Evolutionary conservation across 768 basidiomycete species (phyloP).

Genomic region (Amanita phalloides): DNA sequence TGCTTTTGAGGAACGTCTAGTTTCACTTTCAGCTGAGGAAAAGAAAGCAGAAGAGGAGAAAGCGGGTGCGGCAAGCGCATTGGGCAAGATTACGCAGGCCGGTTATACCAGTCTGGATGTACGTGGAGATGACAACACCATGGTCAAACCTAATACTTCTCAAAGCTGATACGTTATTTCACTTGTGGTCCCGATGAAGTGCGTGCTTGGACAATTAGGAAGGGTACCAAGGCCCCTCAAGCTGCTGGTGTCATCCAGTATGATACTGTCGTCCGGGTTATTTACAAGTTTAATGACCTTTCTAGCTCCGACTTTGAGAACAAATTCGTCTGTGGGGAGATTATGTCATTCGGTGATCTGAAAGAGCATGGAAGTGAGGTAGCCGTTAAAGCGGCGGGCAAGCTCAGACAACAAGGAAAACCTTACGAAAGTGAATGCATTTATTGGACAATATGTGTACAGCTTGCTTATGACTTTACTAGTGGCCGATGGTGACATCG

Average conservation of each 20-base stretch:
- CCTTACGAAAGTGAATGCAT: constrained; percentile 78
- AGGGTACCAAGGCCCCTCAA: constrained; percentile 90
- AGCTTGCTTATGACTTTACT: neutral
- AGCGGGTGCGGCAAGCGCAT: constrained; percentile 60
- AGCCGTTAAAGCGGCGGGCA: constrained; percentile 91
- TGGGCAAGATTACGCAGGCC: constrained; percentile 92
- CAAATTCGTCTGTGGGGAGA: constrained; percentile 96
- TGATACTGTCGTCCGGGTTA: constrained; percentile 16
- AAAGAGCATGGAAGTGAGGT: constrained; percentile 85
- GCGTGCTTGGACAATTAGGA: constrained; percentile 94
- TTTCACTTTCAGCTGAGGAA: constrained; percentile 50
- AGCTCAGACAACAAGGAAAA: constrained; percentile 92
- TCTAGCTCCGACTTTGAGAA: constrained; percentile 90
- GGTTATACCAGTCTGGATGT: constrained; percentile 86
- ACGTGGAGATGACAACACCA: constrained; percentile 13
- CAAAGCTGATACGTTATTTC: constrained; percentile 87
- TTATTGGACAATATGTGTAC: constrained; percentile 4
- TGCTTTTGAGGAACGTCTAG: constrained; percentile 85
- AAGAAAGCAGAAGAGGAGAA: constrained; percentile 71
- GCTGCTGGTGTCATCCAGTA: constrained; percentile 98
- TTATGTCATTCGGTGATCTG: constrained; percentile 87
- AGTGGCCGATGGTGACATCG: constrained; percentile 88
- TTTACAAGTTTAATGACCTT: neutral
- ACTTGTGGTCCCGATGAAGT: constrained; percentile 97
- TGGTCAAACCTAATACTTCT: neutral